phyloP scores from a whole-genome alignment of 345 rosid genomes.

The Raphanus sativus region DNA sequence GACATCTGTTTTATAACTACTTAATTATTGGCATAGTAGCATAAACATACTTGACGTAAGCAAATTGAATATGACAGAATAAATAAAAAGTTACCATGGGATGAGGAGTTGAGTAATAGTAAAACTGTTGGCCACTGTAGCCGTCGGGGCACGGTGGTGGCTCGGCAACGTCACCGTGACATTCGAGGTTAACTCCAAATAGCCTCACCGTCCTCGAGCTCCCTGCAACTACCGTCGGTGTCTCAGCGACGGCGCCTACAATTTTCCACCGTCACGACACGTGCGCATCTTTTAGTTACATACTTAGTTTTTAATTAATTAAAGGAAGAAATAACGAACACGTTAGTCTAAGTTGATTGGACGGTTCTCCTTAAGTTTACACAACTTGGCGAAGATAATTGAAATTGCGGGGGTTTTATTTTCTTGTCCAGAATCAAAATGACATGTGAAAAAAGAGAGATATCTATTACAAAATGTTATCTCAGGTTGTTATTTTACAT shows the following conservation, averaged over 20 bases:
- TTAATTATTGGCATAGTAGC: background rate
- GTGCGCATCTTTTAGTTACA: slow-evolving; percentile 28
- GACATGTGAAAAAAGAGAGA: background rate
- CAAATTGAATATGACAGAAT: slow-evolving; percentile 10
- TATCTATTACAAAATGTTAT: slow-evolving; percentile 4
- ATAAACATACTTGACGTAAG: slow-evolving; percentile 3
- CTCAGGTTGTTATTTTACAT: slow-evolving; percentile 16
- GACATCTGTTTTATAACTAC: slow-evolving; percentile 13
- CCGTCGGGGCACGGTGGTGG: slow-evolving; percentile 29
- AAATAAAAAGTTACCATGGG: slow-evolving; percentile 22
- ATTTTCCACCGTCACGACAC: slow-evolving; percentile 31
- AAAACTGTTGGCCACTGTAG: slow-evolving; percentile 27
- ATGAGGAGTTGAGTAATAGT: slow-evolving; percentile 37
- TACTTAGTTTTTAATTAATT: background rate
- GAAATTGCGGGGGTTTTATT: slow-evolving; percentile 14
- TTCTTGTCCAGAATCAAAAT: slow-evolving; percentile 8
- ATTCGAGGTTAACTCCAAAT: slow-evolving; percentile 88
- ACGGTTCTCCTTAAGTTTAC: slow-evolving; percentile 22
- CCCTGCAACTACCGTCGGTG: slow-evolving; percentile 39
- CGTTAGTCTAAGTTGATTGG: slow-evolving; percentile 39
- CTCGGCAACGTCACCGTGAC: slow-evolving; percentile 44
- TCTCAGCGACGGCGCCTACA: slow-evolving; percentile 37
- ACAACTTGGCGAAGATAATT: slow-evolving; percentile 29
- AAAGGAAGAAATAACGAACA: slow-evolving; percentile 28
- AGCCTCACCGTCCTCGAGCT: slow-evolving; percentile 70